phyloP scores from a whole-genome alignment of 2,329 filamentous ascomycete species.

The Colletotrichum chrysophilum region DNA sequence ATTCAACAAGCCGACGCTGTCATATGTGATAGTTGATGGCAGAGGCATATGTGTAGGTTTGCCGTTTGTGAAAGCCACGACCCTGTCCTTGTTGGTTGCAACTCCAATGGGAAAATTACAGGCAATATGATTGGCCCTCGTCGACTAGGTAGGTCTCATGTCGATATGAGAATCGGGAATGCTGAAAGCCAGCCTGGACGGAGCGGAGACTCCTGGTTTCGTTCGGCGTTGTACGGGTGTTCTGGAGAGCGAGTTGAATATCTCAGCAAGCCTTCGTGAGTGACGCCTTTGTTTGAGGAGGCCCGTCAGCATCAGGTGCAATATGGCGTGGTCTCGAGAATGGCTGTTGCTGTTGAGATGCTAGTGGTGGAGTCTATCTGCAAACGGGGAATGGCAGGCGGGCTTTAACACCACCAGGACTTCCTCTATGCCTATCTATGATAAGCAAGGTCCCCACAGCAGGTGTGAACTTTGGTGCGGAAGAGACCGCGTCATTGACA shows the following conservation, averaged over 20 bases:
- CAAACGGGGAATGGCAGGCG: not conserved
- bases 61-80: not conserved
- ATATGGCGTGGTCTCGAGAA: not conserved
- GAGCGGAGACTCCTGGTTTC: not conserved
- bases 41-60: not conserved
- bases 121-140: not conserved
- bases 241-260: not conserved
- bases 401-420: not conserved
- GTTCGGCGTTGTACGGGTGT: not conserved
- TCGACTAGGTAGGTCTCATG: not conserved
- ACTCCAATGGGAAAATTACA: not conserved
- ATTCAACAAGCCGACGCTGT: not conserved
- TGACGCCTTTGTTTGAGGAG: not conserved
- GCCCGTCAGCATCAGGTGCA: not conserved
- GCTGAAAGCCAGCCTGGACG: not conserved
- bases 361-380: not conserved
- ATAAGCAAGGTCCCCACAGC: not conserved
- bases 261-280: not conserved
- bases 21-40: not conserved
- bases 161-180: not conserved
- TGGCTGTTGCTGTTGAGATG: not conserved
- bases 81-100: not conserved
- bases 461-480: not conserved
- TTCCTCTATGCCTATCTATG: not conserved
- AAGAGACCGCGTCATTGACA: constrained; percentile 18